Percentiles rank a stretch among this genome's conserved stretches.
phyloP scores from a whole-genome alignment of 176 grass and related monocot species.

The Oropetium thomaeum region DNA sequence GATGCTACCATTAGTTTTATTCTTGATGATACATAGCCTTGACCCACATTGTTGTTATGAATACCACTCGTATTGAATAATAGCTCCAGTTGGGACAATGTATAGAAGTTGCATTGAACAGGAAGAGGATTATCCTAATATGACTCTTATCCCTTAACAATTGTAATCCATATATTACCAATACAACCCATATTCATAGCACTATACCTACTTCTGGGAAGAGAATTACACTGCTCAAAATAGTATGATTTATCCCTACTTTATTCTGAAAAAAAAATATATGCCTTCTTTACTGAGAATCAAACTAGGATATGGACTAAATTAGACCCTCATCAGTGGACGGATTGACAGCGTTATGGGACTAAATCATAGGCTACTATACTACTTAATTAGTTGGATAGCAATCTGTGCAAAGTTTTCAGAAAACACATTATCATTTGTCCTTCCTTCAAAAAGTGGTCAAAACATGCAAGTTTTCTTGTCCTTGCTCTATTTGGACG shows the following conservation, averaged over 20 bases:
- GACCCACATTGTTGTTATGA: too few relatives aligned
- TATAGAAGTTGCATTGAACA: too few relatives aligned
- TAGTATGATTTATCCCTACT: neutral
- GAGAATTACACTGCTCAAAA: neutral
- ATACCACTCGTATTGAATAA: too few relatives aligned
- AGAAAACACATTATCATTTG: neutral
- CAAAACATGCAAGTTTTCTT: neutral
- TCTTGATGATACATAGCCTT: neutral
- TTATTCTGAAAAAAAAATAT: neutral
- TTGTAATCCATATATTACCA: too few relatives aligned
- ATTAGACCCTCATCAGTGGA: neutral
- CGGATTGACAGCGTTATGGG: neutral
- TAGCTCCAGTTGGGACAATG: too few relatives aligned
- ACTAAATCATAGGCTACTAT: neutral
- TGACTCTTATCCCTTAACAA: too few relatives aligned
- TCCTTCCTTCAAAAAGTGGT: neutral
- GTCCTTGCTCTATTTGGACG: neutral
- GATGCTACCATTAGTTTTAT: conserved; percentile 7
- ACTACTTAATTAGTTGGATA: neutral
- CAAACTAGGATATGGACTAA: neutral
- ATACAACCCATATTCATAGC: too few relatives aligned
- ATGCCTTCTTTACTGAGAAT: neutral
- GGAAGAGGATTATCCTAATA: too few relatives aligned
- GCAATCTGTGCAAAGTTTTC: neutral
- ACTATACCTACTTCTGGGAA: neutral